Base-by-base conservation (phyloP, 352 stramenopile species). In the Phytophthora citrophthora region DNA sequence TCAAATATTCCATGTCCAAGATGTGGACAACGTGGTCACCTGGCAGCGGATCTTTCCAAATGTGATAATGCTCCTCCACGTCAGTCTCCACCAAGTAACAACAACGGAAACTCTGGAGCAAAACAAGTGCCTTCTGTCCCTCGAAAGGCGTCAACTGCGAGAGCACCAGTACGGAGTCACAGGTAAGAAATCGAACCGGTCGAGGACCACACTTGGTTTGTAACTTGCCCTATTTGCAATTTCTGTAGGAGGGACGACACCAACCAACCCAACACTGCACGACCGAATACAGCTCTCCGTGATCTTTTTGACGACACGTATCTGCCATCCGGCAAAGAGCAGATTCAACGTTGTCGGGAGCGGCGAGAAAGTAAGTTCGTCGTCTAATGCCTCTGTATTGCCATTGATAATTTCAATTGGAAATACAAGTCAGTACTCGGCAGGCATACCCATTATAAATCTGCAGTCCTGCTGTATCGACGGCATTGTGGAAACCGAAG, bases 271-370 rank as follows among this genome's bases (percentile, higher is more conserved):
- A 66, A 54, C 29, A 66, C 44, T 43, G 48, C 51, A 23, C 55
- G 54, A 13, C 49, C 64, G 13, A 58, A 66, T 16, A 78, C 44
- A 12, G 61, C 63, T 3, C 46, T 83, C 52, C 67, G 75, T 12
- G 72, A 89, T 13, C 64, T 89, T 31, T 81, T 91, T 24, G 77
- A 93, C 51, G 82, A 91, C 31, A 68, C 58, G 13, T 87, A 86
- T 53, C 51, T 93, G 5, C 78, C 80, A 7, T 79, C 69, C 12
- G 70, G 56, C 3, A 86, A 84, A 41, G 84, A 90, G 41, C 79
- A 90, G 49, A 68, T 93, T 15, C 60, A 75, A 15, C 53, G 72
- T 5, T 88, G 81, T 36, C 53, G 72, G 3, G 56, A 71, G n/a
- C 48, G 47, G 1, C 41, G 34, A 56, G 40, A 36, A 32, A 34